Conservation (phyloP, 2,329 filamentous ascomycete genomes). For the Karstenula rhodostoma region DNA sequence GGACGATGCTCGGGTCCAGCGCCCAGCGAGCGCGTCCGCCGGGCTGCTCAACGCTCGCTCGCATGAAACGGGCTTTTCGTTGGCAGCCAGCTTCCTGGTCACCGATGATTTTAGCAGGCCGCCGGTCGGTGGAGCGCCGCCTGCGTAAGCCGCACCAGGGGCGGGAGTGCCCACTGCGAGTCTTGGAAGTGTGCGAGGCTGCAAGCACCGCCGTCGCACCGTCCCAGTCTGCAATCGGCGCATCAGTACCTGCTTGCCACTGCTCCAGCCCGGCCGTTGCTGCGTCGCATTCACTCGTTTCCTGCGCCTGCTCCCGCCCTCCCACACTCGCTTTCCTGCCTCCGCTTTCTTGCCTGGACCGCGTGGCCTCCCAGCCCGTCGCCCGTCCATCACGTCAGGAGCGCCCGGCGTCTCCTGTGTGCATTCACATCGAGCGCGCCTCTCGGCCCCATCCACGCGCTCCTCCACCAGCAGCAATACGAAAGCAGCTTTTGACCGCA, state of each 20-base stretch:
- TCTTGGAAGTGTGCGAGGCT: not conserved
- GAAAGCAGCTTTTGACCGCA: constrained; percentile 20
- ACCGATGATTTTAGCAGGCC: constrained; percentile 15
- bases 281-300: constrained; percentile 16
- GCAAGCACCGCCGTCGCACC: constrained; percentile 7
- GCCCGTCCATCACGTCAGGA: constrained; percentile 2
- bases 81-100: constrained; percentile 7
- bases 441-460: constrained; percentile 1
- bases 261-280: constrained; percentile 11
- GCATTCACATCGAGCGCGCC: not conserved
- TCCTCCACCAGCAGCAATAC: constrained; percentile 21
- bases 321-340: constrained; percentile 3
- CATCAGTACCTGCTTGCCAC: constrained; percentile 1
- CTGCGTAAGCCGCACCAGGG: constrained; percentile 14
- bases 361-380: constrained; percentile 2
- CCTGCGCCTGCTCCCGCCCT: constrained; percentile 1
- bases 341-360: constrained; percentile 5
- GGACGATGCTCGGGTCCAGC: not conserved
- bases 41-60: constrained; percentile 1
- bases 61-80: constrained; percentile 14
- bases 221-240: not conserved
- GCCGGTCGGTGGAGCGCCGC: not conserved
- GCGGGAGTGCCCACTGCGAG: not conserved
- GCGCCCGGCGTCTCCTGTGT: constrained; percentile 9
- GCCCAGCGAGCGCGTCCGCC: not conserved